A percentile compares a stretch with the other conserved stretches of the same genome.
These are phyloP conservation scores for Entelexis sorbosivorans DNA, from an alignment of 1,139 yeast genomes.

Conservation along the genomic window DNA sequence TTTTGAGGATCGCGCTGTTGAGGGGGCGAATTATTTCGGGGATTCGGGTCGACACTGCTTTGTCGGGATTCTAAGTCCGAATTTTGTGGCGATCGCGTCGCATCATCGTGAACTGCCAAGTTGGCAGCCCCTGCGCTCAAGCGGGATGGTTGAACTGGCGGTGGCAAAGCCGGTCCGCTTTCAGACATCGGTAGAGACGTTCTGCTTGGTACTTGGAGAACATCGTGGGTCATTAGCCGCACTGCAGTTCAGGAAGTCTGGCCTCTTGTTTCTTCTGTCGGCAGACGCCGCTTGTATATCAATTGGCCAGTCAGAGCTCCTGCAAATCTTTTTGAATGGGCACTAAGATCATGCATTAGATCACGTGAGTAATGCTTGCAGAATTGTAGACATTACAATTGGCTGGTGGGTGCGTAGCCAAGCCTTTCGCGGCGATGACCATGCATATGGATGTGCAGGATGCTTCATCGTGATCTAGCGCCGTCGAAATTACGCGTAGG, in stretches of 20 bases:
- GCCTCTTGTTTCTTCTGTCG: background rate
- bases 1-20: background rate
- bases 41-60: background rate
- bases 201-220: background rate
- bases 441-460: background rate
- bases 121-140: background rate
- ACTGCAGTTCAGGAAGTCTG: background rate
- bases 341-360: background rate
- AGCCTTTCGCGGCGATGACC: background rate
- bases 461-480: no score
- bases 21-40: background rate
- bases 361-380: background rate
- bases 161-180: background rate
- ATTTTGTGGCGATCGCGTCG: background rate
- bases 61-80: background rate
- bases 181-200: background rate
- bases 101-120: background rate
- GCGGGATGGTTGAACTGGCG: background rate
- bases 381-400: background rate
- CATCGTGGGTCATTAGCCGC: constrained; percentile 2
- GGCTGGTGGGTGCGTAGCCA: background rate
- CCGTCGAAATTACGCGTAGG: no score
- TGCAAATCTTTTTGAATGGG: constrained; percentile 4
- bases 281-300: background rate
- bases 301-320: background rate